These are phyloP conservation scores for Pseudopediastrum boryanum DNA, from an alignment of 139 green algal genomes.

Conservation along the genomic window DNA sequence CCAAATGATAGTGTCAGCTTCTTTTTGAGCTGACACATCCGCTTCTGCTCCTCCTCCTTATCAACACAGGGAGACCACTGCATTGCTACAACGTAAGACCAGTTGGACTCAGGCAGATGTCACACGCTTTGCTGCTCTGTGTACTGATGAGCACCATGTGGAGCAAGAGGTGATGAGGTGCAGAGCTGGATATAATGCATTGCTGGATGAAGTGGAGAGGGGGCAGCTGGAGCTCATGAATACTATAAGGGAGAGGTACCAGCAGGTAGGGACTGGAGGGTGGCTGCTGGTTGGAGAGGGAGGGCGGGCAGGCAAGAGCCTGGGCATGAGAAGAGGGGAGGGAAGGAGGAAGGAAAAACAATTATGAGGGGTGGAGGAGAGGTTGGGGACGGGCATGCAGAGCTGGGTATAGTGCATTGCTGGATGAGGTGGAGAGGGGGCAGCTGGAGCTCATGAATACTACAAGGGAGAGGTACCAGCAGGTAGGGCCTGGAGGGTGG, in stretches of 20 bases:
- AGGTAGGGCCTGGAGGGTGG: too few relatives aligned
- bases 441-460: neutral
- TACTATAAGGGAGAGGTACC: constrained; percentile 53
- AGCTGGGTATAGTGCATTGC: neutral
- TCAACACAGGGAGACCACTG: constrained; percentile 44
- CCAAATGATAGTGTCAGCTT: neutral
- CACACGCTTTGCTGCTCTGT: constrained; percentile 46
- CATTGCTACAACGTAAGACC: constrained; percentile 55
- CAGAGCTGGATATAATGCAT: constrained; percentile 18
- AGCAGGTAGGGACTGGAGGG: constrained; percentile 34
- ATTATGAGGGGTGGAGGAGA: neutral
- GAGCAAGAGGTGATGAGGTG: constrained; percentile 27
- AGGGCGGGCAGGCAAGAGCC: too few relatives aligned
- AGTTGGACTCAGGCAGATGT: constrained; percentile 47
- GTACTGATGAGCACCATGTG: constrained; percentile 36
- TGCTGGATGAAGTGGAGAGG: constrained; percentile 32
- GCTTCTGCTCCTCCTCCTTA: neutral
- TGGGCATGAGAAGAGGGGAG: too few relatives aligned
- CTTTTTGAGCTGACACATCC: neutral
- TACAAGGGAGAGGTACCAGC: neutral
- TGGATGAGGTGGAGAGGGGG: neutral
- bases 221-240: constrained; percentile 36
- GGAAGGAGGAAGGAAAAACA: too few relatives aligned
- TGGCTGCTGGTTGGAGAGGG: too few relatives aligned
- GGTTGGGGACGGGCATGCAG: neutral